These are phyloP conservation scores for Zhuliangozyma blackwelliae DNA, from an alignment of 1,139 yeast species.

Conservation along the genomic window DNA sequence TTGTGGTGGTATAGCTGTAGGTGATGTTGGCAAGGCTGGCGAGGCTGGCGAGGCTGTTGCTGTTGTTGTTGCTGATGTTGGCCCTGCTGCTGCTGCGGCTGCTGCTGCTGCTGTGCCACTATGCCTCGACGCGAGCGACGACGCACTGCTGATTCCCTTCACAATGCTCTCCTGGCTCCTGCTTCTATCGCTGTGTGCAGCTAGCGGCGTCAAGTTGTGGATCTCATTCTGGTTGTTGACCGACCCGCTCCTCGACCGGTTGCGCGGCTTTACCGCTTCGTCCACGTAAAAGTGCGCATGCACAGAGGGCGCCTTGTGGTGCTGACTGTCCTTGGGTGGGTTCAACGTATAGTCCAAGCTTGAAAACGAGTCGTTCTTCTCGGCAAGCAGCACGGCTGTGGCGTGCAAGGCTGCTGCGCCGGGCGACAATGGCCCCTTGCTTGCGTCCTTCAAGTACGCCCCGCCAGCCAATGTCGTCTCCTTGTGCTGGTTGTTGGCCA, in stretches of 20 bases:
- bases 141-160: neutral
- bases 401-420: neutral
- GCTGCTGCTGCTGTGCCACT: constrained; percentile 8
- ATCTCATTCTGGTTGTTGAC: constrained; percentile 1
- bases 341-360: constrained; percentile 25
- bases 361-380: constrained; percentile 16
- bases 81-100: constrained; percentile 1
- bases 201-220: neutral
- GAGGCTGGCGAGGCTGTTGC: constrained; percentile 9
- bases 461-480: constrained; percentile 52
- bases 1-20: constrained; percentile 3
- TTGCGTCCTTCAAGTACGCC: constrained; percentile 37
- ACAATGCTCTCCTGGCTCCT: constrained; percentile 8
- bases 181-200: neutral
- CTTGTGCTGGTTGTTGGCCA: constrained; percentile 11
- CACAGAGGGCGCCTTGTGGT: constrained; percentile 56
- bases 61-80: constrained; percentile 1
- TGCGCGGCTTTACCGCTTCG: constrained; percentile 57
- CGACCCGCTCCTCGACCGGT: constrained; percentile 42
- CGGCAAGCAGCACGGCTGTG: constrained; percentile 7
- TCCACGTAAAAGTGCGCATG: constrained; percentile 82
- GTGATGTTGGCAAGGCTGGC: constrained; percentile 6
- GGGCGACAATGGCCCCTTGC: constrained; percentile 9
- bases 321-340: constrained; percentile 33
- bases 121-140: constrained; percentile 3